These are phyloP conservation scores for Cunninghamia lanceolata DNA, from an alignment of 75 land plant species.

Conservation along the genomic window DNA sequence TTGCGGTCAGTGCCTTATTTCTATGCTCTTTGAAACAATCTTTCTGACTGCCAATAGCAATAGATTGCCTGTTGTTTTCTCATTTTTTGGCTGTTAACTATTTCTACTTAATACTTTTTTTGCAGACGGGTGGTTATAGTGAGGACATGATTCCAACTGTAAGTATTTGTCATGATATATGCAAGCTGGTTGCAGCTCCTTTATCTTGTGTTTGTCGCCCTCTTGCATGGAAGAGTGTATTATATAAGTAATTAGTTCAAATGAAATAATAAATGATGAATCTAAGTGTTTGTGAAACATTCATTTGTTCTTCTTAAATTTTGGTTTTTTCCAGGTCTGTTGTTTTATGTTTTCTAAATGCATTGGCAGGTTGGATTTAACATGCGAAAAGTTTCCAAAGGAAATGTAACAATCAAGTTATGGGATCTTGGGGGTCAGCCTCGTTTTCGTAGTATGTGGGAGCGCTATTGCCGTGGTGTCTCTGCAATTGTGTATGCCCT, in stretches of 20 bases:
- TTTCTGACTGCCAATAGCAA: neutral
- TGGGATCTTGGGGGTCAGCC: conserved; percentile 99
- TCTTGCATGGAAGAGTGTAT: neutral
- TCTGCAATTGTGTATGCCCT: conserved; percentile 92
- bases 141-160: conserved; percentile 99
- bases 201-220: neutral
- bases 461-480: conserved; percentile 91
- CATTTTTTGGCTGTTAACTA: neutral
- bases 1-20: conserved; percentile 65
- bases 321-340: neutral
- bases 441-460: conserved; percentile 98
- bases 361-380: conserved; percentile 89
- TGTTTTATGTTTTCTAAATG: conserved; percentile 10
- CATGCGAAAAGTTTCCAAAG: conserved; percentile 91
- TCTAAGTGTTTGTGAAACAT: neutral
- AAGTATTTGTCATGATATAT: conserved; percentile 17
- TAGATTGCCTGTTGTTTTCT: neutral
- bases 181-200: neutral
- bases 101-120: neutral
- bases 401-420: conserved; percentile 92
- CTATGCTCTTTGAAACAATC: neutral
- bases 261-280: neutral
- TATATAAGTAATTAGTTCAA: neutral
- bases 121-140: conserved; percentile 93
- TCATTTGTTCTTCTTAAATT: neutral